These are phyloP conservation scores for Mycena rebaudengoi DNA, from an alignment of 768 basidiomycete genomes.

Conservation along the genomic window DNA sequence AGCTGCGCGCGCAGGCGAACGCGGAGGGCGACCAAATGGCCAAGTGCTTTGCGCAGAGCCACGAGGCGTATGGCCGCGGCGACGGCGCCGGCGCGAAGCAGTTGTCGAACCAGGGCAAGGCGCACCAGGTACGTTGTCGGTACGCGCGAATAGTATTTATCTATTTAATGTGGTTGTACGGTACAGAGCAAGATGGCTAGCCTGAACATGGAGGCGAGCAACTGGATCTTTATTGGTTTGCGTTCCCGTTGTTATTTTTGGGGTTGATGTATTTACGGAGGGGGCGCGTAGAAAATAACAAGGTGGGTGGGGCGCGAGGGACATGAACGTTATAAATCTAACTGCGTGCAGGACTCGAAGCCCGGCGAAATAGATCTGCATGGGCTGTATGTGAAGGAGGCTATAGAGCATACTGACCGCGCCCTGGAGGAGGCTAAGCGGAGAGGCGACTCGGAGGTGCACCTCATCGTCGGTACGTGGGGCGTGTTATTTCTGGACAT, in stretches of 20 bases:
- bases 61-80: constrained; percentile 75
- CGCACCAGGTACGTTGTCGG: constrained; percentile 67
- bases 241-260: constrained; percentile 15
- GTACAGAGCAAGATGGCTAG: constrained; percentile 66
- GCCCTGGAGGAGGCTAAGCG: constrained; percentile 74
- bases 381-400: constrained; percentile 94
- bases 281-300: constrained; percentile 72
- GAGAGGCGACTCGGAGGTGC: constrained; percentile 69
- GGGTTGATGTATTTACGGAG: not conserved
- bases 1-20: constrained; percentile 78
- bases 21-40: constrained; percentile 85
- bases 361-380: constrained; percentile 88
- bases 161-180: not conserved
- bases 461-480: constrained; percentile 84
- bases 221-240: constrained; percentile 87
- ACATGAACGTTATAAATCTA: not conserved
- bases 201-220: constrained; percentile 82
- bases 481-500: not conserved
- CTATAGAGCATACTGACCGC: constrained; percentile 75
- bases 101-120: constrained; percentile 82
- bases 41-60: constrained; percentile 71
- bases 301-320: constrained; percentile 44
- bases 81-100: constrained; percentile 86
- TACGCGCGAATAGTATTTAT: not conserved
- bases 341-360: constrained; percentile 60